Percentiles rank a stretch among this genome's conserved stretches.
These are phyloP conservation scores for Panicum virgatum DNA, from an alignment of 202 grass and related monocot species.

Conservation along the genomic window DNA sequence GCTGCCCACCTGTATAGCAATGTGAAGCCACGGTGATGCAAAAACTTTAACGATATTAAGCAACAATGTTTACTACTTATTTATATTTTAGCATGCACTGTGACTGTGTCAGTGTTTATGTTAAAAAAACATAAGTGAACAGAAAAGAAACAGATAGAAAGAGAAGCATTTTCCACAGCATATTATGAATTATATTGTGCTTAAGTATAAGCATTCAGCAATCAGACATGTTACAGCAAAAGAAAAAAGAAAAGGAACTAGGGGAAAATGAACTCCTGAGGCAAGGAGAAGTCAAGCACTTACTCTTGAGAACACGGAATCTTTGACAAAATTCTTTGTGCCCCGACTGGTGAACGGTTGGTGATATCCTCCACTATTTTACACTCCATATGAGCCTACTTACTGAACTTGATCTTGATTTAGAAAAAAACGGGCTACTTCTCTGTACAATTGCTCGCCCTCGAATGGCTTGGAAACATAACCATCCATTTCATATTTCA, in stretches of 20 bases:
- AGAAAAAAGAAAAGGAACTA: slow-evolving; percentile 12
- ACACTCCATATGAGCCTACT: slow-evolving; percentile 52
- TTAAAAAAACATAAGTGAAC: not conserved
- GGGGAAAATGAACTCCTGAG: slow-evolving; percentile 2
- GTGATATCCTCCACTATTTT: slow-evolving; percentile 59
- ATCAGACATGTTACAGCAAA: not conserved
- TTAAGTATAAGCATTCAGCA: not conserved
- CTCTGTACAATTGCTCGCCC: slow-evolving; percentile 97
- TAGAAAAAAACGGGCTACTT: slow-evolving; percentile 91
- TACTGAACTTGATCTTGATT: slow-evolving; percentile 58
- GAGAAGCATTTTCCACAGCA: not conserved
- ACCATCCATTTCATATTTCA: slow-evolving; percentile 89
- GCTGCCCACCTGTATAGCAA: slow-evolving; percentile 24
- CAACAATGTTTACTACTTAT: not conserved
- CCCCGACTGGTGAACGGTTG: slow-evolving; percentile 18
- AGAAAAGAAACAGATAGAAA: not conserved
- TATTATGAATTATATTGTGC: not conserved
- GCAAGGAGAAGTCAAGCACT: slow-evolving; percentile 22
- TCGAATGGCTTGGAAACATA: slow-evolving; percentile 99
- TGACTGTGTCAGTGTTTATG: not conserved
- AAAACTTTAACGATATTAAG: slow-evolving; percentile 21
- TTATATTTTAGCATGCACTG: not conserved
- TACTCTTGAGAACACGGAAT: slow-evolving; percentile 46
- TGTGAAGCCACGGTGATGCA: slow-evolving; percentile 10
- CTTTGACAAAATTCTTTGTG: slow-evolving; percentile 22